These are phyloP conservation scores for Verticillium tricorpus DNA, from an alignment of 2,329 filamentous ascomycete genomes.

Conservation along the genomic window DNA sequence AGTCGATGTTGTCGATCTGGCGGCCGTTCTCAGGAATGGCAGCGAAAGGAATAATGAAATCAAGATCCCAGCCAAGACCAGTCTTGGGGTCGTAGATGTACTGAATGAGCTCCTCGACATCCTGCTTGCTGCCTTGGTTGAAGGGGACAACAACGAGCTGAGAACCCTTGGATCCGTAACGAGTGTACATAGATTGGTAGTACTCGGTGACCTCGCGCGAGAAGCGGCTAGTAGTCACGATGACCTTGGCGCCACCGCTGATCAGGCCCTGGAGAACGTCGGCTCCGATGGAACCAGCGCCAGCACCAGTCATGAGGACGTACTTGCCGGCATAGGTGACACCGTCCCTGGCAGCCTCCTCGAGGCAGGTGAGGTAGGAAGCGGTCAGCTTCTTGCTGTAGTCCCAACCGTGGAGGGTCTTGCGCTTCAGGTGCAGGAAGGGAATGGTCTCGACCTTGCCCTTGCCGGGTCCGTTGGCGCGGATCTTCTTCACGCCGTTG, in stretches of 20 bases:
- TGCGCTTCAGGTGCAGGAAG: slow-evolving; percentile 94
- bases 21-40: slow-evolving; percentile 97
- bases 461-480: slow-evolving; percentile 58
- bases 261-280: slow-evolving; percentile 95
- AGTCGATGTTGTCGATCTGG: slow-evolving; percentile 95
- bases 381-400: slow-evolving; percentile 99
- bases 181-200: slow-evolving; percentile 97
- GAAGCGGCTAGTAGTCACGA: slow-evolving; percentile 95
- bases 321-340: slow-evolving; percentile 94
- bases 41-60: slow-evolving; percentile 93
- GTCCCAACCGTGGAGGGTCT: slow-evolving; percentile 91
- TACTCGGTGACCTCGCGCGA: slow-evolving; percentile 98
- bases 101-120: slow-evolving; percentile 86
- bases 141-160: slow-evolving; percentile 98
- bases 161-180: slow-evolving; percentile 87
- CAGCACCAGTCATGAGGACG: slow-evolving; percentile 95
- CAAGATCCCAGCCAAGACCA: slow-evolving; percentile 96
- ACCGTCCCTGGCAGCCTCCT: slow-evolving; percentile 80
- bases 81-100: slow-evolving; percentile 98
- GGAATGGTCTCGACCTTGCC: slow-evolving; percentile 97
- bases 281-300: slow-evolving; percentile 94
- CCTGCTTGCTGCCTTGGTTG: slow-evolving; percentile 98
- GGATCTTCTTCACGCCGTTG: slow-evolving; percentile 47
- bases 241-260: slow-evolving; percentile 92
- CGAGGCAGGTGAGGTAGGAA: slow-evolving; percentile 85